Evolutionary conservation across 805 yeast genomes (phyloP).

Genomic region (Millerago galiae): DNA sequence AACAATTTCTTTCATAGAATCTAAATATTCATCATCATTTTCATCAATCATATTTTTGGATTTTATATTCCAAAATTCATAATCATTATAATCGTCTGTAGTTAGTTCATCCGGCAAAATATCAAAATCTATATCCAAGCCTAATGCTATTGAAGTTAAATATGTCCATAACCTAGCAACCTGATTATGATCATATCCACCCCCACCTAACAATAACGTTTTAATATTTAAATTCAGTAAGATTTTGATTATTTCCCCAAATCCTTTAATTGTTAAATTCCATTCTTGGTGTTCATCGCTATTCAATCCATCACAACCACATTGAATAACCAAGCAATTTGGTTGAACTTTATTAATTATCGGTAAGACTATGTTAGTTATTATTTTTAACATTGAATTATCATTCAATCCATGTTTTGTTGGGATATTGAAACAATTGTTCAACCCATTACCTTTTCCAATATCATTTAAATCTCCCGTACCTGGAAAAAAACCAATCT

Average conservation of each 20-base stretch:
- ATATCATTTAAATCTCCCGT: slow-evolving; percentile 42
- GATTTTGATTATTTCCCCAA: slow-evolving; percentile 29
- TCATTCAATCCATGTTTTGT: slow-evolving; percentile 51
- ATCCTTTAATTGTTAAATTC: slow-evolving; percentile 56
- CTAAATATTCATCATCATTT: slow-evolving; percentile 27
- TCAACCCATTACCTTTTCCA: slow-evolving; percentile 32
- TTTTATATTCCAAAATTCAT: slow-evolving; percentile 42
- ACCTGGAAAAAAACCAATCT: slow-evolving; percentile 69
- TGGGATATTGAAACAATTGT: slow-evolving; percentile 47
- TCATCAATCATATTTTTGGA: slow-evolving; percentile 27
- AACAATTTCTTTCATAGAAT: slow-evolving; percentile 4
- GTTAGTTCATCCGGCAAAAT: slow-evolving; percentile 47
- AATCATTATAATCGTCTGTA: slow-evolving; percentile 37
- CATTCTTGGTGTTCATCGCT: slow-evolving; percentile 60
- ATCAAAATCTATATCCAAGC: slow-evolving; percentile 29
- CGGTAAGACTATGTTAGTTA: slow-evolving; percentile 38
- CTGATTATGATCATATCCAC: slow-evolving; percentile 63
- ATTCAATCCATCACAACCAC: slow-evolving; percentile 73
- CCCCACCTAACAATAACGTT: slow-evolving; percentile 60
- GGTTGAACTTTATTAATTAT: slow-evolving; percentile 35
- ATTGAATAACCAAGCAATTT: slow-evolving; percentile 52
- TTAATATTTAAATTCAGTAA: slow-evolving; percentile 30
- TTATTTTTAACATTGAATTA: slow-evolving; percentile 29
- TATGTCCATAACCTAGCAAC: slow-evolving; percentile 53
- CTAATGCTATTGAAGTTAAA: slow-evolving; percentile 25